Base-by-base conservation (phyloP, 306 rosid species). In the Phaseolus lunatus region DNA sequence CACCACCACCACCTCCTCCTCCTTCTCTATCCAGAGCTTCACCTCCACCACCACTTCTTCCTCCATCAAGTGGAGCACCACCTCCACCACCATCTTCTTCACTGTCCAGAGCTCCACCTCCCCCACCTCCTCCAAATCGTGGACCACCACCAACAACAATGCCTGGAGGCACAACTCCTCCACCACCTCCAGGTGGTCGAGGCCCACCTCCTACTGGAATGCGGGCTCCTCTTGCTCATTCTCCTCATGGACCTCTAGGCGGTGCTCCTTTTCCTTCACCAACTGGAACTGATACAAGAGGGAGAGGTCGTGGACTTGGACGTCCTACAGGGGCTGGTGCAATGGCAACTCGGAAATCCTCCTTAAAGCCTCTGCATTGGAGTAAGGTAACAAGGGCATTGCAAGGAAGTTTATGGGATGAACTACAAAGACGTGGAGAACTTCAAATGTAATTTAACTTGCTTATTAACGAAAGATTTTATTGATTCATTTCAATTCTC, bases 321-420 rank as follows among this genome's bases (percentile, higher is more conserved):
- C 96, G 98, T 52, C 84, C 84, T 41, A 27, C 67, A 0, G 91
- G 88, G 31, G 73, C 68, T 71, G 86, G 90, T 64, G 87, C 81
- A n/a, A 66, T 77, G 73, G 88, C 80, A 29, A 57, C 92, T 63
- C 89, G 89, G 41, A 68, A 89, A 71, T 90, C 98, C 80, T 84
- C 96, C 45, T 87, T 89, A 70, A 95, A 90, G 77, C 97, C 97
- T 59, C 78, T 90, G 57, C 96, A 95, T 62, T 95, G 98, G 98
- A 92, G 93, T 86, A 95, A 95, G 87, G 96, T 95, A 11, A 78
- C 96, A 52, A 88, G 93, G 79, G 96, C 90, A 18, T 64, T 92
- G 73, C 89, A 95, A 86, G 98, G 98, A 76, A 95, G 98, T 86
- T 76, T 95, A 79, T 95, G 98, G 98, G 97, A 95, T 26, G 96